phyloP scores from a whole-genome alignment of 768 basidiomycete species.

The Boletales sp. region DNA sequence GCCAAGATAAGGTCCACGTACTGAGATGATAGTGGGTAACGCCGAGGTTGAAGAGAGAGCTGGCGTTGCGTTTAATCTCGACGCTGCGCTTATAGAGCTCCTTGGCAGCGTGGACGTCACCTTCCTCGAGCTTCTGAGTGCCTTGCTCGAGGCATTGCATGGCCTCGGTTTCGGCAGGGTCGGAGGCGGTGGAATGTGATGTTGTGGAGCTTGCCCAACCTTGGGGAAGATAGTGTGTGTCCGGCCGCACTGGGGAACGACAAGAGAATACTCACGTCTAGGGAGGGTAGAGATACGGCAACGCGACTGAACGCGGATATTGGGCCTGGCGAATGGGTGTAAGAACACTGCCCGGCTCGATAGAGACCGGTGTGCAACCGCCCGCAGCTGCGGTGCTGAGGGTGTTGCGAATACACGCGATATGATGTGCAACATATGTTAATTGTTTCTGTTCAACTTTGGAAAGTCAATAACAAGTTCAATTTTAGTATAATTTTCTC shows the following conservation, averaged over 20 bases:
- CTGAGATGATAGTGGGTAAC: constrained; percentile 89
- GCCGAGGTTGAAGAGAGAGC: constrained; percentile 83
- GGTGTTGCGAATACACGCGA: constrained; percentile 24
- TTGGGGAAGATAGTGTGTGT: constrained; percentile 8
- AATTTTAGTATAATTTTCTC: constrained; percentile 14
- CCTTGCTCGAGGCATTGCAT: constrained; percentile 78
- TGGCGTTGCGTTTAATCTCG: constrained; percentile 75
- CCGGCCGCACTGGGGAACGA: constrained; percentile 4
- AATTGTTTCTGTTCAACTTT: constrained; percentile 29
- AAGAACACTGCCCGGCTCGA: constrained; percentile 21
- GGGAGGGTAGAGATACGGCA: constrained; percentile 4
- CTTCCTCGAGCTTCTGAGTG: constrained; percentile 80
- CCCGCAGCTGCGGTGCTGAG: constrained; percentile 23
- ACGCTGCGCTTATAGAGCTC: constrained; percentile 73
- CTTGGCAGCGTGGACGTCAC: constrained; percentile 78
- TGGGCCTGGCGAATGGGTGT: constrained; percentile 17
- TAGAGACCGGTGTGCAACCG: constrained; percentile 16
- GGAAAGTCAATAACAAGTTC: constrained; percentile 8
- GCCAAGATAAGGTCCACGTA: constrained; percentile 36
- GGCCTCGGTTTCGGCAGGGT: constrained; percentile 81
- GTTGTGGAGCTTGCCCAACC: constrained; percentile 82
- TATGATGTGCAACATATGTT: constrained; percentile 17
- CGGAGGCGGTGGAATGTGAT: constrained; percentile 74
- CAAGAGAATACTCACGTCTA: constrained; percentile 28
- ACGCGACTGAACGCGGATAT: constrained; percentile 8